phyloP scores from a whole-genome alignment of 805 yeast genomes.

The Teunomyces funiuensis region DNA sequence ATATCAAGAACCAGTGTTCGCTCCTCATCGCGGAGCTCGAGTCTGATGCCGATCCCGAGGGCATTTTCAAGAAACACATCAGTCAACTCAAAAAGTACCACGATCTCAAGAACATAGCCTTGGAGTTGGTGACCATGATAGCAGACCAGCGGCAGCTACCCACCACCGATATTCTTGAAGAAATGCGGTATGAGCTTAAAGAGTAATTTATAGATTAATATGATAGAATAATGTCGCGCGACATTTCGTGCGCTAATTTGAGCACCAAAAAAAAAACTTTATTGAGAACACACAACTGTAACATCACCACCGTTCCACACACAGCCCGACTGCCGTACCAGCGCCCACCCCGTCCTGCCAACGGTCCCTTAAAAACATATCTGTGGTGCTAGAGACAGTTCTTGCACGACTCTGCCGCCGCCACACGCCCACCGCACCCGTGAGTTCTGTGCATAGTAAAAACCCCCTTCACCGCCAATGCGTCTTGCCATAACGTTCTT shows the following conservation, averaged over 20 bases:
- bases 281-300: neutral
- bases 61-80: slow-evolving; percentile 52
- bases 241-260: neutral
- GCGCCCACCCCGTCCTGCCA: no score
- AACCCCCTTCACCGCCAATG: slow-evolving; percentile 3
- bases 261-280: neutral
- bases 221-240: slow-evolving; percentile 4
- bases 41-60: slow-evolving; percentile 36
- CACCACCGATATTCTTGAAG: slow-evolving; percentile 49
- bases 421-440: no score
- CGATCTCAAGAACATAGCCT: slow-evolving; percentile 61
- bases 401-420: no score
- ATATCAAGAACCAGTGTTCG: slow-evolving; percentile 33
- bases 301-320: neutral
- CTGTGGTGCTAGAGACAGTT: no score
- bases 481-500: neutral
- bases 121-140: slow-evolving; percentile 55
- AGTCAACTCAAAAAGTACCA: slow-evolving; percentile 54
- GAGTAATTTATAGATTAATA: no score
- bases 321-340: neutral
- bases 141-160: slow-evolving; percentile 56
- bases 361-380: no score
- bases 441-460: no score
- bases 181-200: slow-evolving; percentile 40
- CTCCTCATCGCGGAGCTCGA: slow-evolving; percentile 33